Evolutionary conservation across 2,329 filamentous ascomycete genomes (phyloP), one percentile per base, ranked within the genome.

Genomic region (Curvularia eragrostidis): DNA sequence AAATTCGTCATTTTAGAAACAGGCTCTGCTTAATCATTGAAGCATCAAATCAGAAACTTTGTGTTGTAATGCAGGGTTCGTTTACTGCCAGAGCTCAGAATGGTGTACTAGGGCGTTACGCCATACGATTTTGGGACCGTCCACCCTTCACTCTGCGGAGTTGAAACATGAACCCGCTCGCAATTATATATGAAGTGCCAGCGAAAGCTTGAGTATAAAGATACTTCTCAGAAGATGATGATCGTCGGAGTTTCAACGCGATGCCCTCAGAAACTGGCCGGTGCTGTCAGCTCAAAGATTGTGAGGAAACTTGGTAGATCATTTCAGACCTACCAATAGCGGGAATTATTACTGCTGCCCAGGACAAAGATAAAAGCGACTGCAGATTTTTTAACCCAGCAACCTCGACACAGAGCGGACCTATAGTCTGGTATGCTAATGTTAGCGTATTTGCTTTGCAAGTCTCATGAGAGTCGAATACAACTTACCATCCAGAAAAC

Each of bases 401-500:
- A 13, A 80, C 74, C 54, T 80, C 77, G 18, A 75, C 77, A 38
- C 73, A 76, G 0, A 81, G 66, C 5, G 78, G 77, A 7, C 72
- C 74, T 50, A 80, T 74, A 10, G 77, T 77, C 73, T 75, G 48
- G 39, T 50, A 3, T 28, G 48, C 32, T 54, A 19, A 6, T 52
- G 18, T 52, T 38, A 49, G 34, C 36, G 15, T 24, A 42, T 26
- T 6, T 10, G n/a, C 24, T 36, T 13, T 15, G 19, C 13, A 24
- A 21, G 39, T 15, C 39, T 49, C 34, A 48, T 59, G 15, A 30
- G n/a, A n/a, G 7, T 15, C 30, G 12, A 18, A n/a, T 13, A 9
- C 42, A 64, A 63, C 63, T 54, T 56, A 77, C 76, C 70, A 79
- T 79, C 81, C 82, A 84, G 60, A 82, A 83, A 0, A 80, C 75